phyloP scores from a whole-genome alignment of 805 yeast genomes.

The Yarrowia sp. region DNA sequence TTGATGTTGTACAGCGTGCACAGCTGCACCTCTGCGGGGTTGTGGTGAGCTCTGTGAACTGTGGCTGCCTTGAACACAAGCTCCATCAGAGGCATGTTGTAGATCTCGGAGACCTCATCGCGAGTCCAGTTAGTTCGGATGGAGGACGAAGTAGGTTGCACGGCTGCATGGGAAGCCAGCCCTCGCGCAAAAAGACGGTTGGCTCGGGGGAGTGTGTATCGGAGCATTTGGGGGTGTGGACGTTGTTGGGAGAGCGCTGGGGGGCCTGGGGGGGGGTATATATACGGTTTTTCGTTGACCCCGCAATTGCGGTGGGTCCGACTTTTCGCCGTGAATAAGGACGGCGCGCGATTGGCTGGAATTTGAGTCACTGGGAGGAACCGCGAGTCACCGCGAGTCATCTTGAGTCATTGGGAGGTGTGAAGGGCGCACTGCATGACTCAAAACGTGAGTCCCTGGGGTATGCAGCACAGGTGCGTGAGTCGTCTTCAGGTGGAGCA shows the following conservation, averaged over 20 bases:
- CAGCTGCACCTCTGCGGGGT: constrained; percentile 67
- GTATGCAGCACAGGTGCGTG: too few relatives aligned
- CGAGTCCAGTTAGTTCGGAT: constrained; percentile 51
- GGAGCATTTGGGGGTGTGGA: not conserved
- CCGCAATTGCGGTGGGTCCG: too few relatives aligned
- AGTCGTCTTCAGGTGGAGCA: too few relatives aligned
- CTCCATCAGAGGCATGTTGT: constrained; percentile 63
- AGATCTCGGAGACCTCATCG: constrained; percentile 57
- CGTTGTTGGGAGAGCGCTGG: not conserved
- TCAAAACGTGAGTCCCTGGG: too few relatives aligned
- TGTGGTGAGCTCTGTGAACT: constrained; percentile 65
- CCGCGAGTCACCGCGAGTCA: not conserved
- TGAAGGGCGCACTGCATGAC: too few relatives aligned
- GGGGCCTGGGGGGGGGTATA: not conserved
- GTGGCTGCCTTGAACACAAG: constrained; percentile 58
- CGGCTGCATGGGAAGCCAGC: constrained; percentile 2
- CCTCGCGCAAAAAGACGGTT: not conserved
- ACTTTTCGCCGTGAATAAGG: not conserved
- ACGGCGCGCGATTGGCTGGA: not conserved
- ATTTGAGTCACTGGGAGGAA: constrained; percentile 3
- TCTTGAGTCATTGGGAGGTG: not conserved
- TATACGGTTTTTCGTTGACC: constrained; percentile 18
- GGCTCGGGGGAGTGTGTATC: not conserved
- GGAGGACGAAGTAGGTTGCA: constrained; percentile 14
- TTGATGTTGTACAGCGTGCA: constrained; percentile 75